Evolutionary conservation across 345 rosid genomes (phyloP).

Genomic region (Eucalyptus marginata): DNA sequence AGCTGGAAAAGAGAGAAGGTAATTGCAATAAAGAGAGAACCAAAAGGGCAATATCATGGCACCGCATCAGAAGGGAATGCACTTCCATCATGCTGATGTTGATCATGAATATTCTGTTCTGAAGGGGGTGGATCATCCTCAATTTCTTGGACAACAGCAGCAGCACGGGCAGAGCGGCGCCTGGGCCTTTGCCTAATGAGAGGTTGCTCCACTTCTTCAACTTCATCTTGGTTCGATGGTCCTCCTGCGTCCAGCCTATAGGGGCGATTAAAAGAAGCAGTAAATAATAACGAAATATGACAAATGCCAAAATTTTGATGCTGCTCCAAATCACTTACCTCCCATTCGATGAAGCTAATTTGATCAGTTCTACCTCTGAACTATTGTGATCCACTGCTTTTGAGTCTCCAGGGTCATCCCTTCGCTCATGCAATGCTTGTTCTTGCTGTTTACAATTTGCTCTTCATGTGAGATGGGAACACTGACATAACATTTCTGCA

Average conservation of each 20-base stretch:
- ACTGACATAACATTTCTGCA: background rate
- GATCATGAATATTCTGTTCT: conserved; percentile 21
- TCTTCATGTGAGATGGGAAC: background rate
- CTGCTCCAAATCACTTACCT: conserved; percentile 29
- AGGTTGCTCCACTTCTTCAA: conserved; percentile 68
- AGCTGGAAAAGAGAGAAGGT: background rate
- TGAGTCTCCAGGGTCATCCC: conserved; percentile 26
- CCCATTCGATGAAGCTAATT: conserved; percentile 42
- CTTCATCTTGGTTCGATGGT: conserved; percentile 60
- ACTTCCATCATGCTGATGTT: conserved; percentile 31
- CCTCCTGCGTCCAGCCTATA: conserved; percentile 57
- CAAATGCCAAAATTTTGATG: background rate
- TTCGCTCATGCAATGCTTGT: conserved; percentile 31
- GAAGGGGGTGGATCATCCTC: conserved; percentile 46
- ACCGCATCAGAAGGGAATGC: conserved; percentile 76
- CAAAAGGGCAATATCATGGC: background rate
- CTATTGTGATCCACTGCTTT: conserved; percentile 22
- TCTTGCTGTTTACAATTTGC: conserved; percentile 42
- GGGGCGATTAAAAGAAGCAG: background rate
- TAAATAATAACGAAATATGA: background rate
- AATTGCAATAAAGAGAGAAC: background rate
- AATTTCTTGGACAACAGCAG: conserved; percentile 31
- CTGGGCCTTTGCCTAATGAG: conserved; percentile 63
- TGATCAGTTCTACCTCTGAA: conserved; percentile 21
- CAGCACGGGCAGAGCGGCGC: conserved; percentile 28